A percentile compares a stretch with the other conserved stretches of the same genome.
Evolutionary conservation across 345 rosid genomes (phyloP).

Genomic region (Citrus cavaleriei): DNA sequence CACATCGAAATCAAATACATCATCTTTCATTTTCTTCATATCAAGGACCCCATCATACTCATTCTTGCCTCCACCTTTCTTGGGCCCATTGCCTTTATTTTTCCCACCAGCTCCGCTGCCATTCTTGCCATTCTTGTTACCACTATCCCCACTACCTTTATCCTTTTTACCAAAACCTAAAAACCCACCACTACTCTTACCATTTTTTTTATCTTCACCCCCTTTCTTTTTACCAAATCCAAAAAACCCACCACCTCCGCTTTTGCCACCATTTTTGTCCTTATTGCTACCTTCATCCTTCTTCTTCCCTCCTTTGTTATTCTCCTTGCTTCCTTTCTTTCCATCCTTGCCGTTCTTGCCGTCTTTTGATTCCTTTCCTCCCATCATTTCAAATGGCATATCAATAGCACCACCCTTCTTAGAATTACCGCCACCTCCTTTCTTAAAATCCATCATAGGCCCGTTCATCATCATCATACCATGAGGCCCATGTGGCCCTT

Average conservation of each 20-base stretch:
- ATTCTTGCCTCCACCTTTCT: slow-evolving; percentile 50
- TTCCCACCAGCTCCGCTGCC: slow-evolving; percentile 33
- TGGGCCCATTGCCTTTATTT: slow-evolving; percentile 44
- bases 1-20: slow-evolving; percentile 45
- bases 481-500: slow-evolving; percentile 23
- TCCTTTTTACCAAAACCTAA: slow-evolving; percentile 46
- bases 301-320: slow-evolving; percentile 12
- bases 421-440: slow-evolving; percentile 29
- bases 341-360: slow-evolving; percentile 26
- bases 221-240: slow-evolving; percentile 46
- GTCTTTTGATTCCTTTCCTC: slow-evolving; percentile 18
- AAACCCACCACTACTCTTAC: slow-evolving; percentile 34
- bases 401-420: slow-evolving; percentile 51
- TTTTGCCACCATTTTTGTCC: slow-evolving; percentile 37
- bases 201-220: slow-evolving; percentile 32
- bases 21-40: slow-evolving; percentile 33
- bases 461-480: slow-evolving; percentile 52
- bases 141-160: slow-evolving; percentile 32
- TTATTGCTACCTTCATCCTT: slow-evolving; percentile 22
- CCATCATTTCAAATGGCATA: slow-evolving; percentile 52
- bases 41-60: slow-evolving; percentile 36
- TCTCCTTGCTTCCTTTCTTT: slow-evolving; percentile 24
- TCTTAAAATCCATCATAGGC: slow-evolving; percentile 17
- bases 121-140: slow-evolving; percentile 24
- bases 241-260: slow-evolving; percentile 34